Conservation (phyloP, 495 filamentous ascomycete species). For the Cladorrhinum samala region DNA sequence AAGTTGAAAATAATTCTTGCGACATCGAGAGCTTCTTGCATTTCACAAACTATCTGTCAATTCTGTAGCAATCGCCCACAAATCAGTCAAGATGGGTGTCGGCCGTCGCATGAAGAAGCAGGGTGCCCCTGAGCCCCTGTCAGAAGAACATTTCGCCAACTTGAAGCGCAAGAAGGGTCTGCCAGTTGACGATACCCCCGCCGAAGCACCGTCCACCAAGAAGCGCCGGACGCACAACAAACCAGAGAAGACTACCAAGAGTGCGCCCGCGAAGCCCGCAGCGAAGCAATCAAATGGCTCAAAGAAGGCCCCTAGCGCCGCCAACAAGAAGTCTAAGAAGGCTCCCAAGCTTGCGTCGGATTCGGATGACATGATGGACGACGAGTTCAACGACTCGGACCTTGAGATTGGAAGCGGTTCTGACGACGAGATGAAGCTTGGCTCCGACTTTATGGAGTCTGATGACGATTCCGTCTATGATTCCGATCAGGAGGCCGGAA, state of each 20-base stretch:
- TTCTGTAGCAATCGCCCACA: background rate
- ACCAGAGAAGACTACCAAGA: slow-evolving; percentile 42
- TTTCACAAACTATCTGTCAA: background rate
- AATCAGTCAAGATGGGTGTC: slow-evolving; percentile 62
- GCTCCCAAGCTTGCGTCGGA: slow-evolving; percentile 37
- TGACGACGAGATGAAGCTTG: slow-evolving; percentile 29
- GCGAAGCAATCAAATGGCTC: slow-evolving; percentile 33
- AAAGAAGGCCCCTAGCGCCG: slow-evolving; percentile 23
- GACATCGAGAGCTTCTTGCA: background rate
- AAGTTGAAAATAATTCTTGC: slow-evolving; percentile 20
- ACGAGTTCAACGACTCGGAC: slow-evolving; percentile 40
- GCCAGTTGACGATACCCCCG: slow-evolving; percentile 38
- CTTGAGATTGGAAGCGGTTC: slow-evolving; percentile 23
- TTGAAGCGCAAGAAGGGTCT: slow-evolving; percentile 69
- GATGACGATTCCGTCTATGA: slow-evolving; percentile 64
- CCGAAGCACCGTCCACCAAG: slow-evolving; percentile 50
- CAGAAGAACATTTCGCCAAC: slow-evolving; percentile 69
- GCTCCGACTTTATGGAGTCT: slow-evolving; percentile 53
- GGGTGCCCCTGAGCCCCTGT: slow-evolving; percentile 73
- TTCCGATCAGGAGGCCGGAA: slow-evolving; percentile 62
- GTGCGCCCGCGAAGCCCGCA: slow-evolving; percentile 26
- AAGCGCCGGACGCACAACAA: slow-evolving; percentile 57
- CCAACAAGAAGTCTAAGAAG: slow-evolving; percentile 45
- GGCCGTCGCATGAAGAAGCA: slow-evolving; percentile 95
- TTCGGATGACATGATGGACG: slow-evolving; percentile 47